Evolutionary conservation across 495 filamentous ascomycete genomes (phyloP), one percentile per base, ranked within the genome.

Genomic region (Penicillium waksmanii): DNA sequence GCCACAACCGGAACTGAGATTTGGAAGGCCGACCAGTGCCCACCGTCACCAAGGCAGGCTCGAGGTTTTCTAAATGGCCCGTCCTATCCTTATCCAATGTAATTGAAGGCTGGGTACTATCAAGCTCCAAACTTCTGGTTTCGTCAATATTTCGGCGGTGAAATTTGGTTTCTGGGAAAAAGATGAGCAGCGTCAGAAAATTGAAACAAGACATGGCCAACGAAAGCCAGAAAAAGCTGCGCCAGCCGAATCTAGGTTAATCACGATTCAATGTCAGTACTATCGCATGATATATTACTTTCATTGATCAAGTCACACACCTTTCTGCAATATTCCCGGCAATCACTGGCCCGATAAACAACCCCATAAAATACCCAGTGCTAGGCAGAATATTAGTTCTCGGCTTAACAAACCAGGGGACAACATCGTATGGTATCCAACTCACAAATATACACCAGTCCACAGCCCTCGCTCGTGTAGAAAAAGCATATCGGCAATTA

Each of bases 401-500:
- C 10, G 9, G 12, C 9, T 25, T 23, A 19, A 25, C 13, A 0
- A 9, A 46, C 2, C 42, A 23, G 3, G 40, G n/a, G 8, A 46
- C 8, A 9, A 31, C 1, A 17, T 19, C 3, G 47, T 50, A 13
- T 9, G 10, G 12, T 38, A 13, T 38, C 10, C 36, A 58, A 31
- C 77, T 58, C 75, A 82, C 74, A 84, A 87, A 66, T 87, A 87
- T 2, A 86, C 73, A 2, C 82, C 85, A 33, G 85, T 84, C 70
- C 83, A 84, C 43, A 82, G 77, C 19, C 85, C 85, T 13, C 85
- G 70, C 61, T 87, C 83, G 64, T 88, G 84, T 8, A 88, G 65
- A 72, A 88, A 87, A 66, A 86, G 83, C 51, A 87, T 82, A 57
- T 88, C 85, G 12, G 82, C 77, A 57, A 87, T 82, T 10, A 88